phyloP scores from a whole-genome alignment of 1,284 basidiomycete species.

The Tylopilus sp. region DNA sequence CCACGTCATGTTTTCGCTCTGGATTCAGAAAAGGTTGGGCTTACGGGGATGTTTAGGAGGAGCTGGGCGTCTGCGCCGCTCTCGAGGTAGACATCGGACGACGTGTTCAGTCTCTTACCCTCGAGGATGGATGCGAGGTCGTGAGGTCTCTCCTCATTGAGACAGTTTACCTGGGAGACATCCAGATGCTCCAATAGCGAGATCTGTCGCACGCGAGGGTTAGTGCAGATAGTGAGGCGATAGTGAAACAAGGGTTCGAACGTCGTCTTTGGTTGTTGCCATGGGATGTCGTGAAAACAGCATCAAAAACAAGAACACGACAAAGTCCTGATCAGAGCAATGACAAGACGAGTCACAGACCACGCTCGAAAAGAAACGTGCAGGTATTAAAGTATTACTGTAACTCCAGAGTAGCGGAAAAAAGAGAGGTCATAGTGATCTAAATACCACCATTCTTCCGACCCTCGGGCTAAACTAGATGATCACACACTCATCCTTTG shows the following conservation, averaged over 20 bases:
- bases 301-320: conserved; percentile 10
- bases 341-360: conserved; percentile 3
- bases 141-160: conserved; percentile 69
- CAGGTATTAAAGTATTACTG: conserved; percentile 17
- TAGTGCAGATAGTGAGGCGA: conserved; percentile 5
- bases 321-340: conserved; percentile 4
- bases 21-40: conserved; percentile 17
- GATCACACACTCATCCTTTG: conserved; percentile 88
- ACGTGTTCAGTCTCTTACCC: conserved; percentile 46
- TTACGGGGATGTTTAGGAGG: conserved; percentile 63
- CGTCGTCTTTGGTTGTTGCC: conserved; percentile 29
- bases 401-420: not conserved
- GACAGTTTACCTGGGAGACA: conserved; percentile 61
- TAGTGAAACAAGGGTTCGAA: conserved; percentile 12
- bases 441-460: conserved; percentile 10
- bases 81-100: conserved; percentile 50
- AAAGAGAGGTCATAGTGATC: conserved; percentile 2
- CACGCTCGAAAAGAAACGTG: conserved; percentile 4
- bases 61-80: conserved; percentile 82
- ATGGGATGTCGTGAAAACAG: conserved; percentile 14
- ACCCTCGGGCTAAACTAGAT: too few species aligned
- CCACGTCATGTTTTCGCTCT: too few species aligned
- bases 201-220: conserved; percentile 30
- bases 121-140: conserved; percentile 59
- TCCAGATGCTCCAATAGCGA: conserved; percentile 65